A percentile compares a stretch with the other conserved stretches of the same genome.
Evolutionary conservation across 1,284 basidiomycete species (phyloP).

Genomic region (Meripilus lineatus): DNA sequence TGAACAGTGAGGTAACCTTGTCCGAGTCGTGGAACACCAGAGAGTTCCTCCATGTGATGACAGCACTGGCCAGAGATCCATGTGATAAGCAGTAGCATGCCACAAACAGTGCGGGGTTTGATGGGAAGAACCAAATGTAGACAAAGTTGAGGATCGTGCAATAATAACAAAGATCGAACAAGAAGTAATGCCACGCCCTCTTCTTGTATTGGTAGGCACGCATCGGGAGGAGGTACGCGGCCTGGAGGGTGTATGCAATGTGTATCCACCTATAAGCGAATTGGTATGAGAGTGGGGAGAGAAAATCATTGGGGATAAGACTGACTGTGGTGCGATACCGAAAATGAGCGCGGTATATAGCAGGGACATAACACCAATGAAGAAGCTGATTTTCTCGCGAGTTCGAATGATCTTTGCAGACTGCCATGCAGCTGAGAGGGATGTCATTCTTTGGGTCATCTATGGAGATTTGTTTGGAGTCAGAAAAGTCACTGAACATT

Average conservation of each 20-base stretch:
- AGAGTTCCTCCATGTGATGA: slow-evolving; percentile 95
- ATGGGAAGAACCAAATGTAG: slow-evolving; percentile 82
- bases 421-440: slow-evolving; percentile 75
- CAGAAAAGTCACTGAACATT: slow-evolving; percentile 2
- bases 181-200: slow-evolving; percentile 88
- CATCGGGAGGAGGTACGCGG: slow-evolving; percentile 73
- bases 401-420: slow-evolving; percentile 89
- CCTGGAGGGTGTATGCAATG: slow-evolving; percentile 72
- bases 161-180: slow-evolving; percentile 91
- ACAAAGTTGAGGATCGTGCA: slow-evolving; percentile 85
- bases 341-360: slow-evolving; percentile 80
- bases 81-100: slow-evolving; percentile 87
- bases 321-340: slow-evolving; percentile 77
- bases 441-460: slow-evolving; percentile 73
- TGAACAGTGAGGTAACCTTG: slow-evolving; percentile 88
- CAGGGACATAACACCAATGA: slow-evolving; percentile 88
- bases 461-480: no score
- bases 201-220: slow-evolving; percentile 84
- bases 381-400: slow-evolving; percentile 88
- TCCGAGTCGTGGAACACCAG: slow-evolving; percentile 95
- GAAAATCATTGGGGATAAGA: slow-evolving; percentile 19
- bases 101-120: slow-evolving; percentile 70
- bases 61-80: slow-evolving; percentile 86
- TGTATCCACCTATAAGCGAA: slow-evolving; percentile 67
- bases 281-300: neutral